Evolutionary conservation across 2,329 filamentous ascomycete species (phyloP).

Genomic region (Venturia oleaginea): DNA sequence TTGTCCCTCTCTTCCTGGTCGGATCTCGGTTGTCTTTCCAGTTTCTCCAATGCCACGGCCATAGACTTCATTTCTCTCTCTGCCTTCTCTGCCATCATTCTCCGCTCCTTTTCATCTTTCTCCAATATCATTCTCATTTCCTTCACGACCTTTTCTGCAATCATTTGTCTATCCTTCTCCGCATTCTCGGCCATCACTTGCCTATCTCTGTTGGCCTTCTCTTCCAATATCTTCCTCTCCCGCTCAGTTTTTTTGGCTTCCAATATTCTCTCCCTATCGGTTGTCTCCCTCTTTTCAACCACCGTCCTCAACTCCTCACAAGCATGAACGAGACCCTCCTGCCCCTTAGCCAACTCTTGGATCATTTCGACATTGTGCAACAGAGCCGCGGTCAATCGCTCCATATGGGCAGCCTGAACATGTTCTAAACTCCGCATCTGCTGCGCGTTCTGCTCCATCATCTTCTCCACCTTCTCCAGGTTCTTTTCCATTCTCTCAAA

Average conservation of each 20-base stretch:
- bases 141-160: background rate
- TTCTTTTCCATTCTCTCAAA: conserved; percentile 12
- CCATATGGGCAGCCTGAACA: conserved; percentile 8
- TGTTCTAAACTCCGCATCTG: conserved; percentile 12
- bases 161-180: background rate
- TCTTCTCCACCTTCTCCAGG: conserved; percentile 8
- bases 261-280: background rate
- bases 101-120: background rate
- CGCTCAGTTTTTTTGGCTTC: background rate
- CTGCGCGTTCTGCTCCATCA: conserved; percentile 12
- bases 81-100: background rate
- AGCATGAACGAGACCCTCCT: conserved; percentile 6
- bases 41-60: background rate
- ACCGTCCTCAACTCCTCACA: conserved; percentile 9
- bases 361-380: conserved; percentile 10
- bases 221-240: background rate
- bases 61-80: background rate
- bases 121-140: background rate
- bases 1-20: background rate
- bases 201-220: background rate
- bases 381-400: conserved; percentile 10
- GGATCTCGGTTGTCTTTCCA: background rate
- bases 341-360: background rate
- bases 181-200: background rate
- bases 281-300: background rate